These are phyloP conservation scores for Saturnispora sekii DNA, from an alignment of 805 yeast genomes.

Conservation along the genomic window DNA sequence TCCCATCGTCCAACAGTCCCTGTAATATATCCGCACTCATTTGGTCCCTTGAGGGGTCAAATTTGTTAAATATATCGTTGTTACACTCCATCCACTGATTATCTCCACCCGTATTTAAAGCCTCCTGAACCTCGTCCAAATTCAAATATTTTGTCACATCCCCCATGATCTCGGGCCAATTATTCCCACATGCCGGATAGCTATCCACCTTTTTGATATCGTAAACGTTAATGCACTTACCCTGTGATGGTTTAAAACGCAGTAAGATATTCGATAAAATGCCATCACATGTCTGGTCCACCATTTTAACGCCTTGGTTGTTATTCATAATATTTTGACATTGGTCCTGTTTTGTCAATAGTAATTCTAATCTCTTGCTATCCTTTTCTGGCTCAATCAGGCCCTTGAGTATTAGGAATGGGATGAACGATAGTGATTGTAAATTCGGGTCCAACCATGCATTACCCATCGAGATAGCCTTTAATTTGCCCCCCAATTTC, in stretches of 20 bases:
- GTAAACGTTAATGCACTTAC: slow-evolving; percentile 72
- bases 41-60: slow-evolving; percentile 35
- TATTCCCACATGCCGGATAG: slow-evolving; percentile 81
- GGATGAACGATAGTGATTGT: slow-evolving; percentile 74
- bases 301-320: slow-evolving; percentile 15
- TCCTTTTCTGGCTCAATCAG: slow-evolving; percentile 32
- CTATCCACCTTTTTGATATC: slow-evolving; percentile 63
- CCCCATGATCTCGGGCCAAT: slow-evolving; percentile 72
- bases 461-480: slow-evolving; percentile 75
- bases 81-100: slow-evolving; percentile 74
- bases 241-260: slow-evolving; percentile 9
- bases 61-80: slow-evolving; percentile 39
- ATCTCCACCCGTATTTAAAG: slow-evolving; percentile 39
- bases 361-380: slow-evolving; percentile 24
- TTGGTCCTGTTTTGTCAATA: slow-evolving; percentile 42
- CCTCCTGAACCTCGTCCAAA: slow-evolving; percentile 33
- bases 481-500: slow-evolving; percentile 32
- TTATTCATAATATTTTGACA: slow-evolving; percentile 48
- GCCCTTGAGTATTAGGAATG: slow-evolving; percentile 53
- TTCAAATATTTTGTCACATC: slow-evolving; percentile 43
- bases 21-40: slow-evolving; percentile 68
- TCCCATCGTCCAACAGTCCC: slow-evolving; percentile 38
- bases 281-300: slow-evolving; percentile 28
- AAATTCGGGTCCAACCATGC: slow-evolving; percentile 90
- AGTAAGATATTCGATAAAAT: slow-evolving; percentile 33